Evolutionary conservation across 768 basidiomycete genomes (phyloP), one percentile per base, ranked within the genome.

Genomic region (Wakefieldia striispora): DNA sequence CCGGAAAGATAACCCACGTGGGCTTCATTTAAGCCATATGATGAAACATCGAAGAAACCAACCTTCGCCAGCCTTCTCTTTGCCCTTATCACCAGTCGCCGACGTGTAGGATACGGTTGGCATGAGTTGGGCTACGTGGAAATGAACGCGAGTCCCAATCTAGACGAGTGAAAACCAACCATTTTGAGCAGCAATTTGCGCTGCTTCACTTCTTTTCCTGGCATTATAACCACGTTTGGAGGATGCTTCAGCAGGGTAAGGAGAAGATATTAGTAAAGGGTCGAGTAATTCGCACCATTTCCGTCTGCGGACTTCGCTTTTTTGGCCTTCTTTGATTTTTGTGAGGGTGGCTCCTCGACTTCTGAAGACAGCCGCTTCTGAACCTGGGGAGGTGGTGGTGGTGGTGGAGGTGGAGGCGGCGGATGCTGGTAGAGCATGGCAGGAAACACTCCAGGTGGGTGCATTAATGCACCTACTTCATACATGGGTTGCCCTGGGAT

Each of bases 141-240:
- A 37, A 47, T 56, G 55, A 65, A 45, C 38, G 40, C 50, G 41
- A 41, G 49, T 44, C 44, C 50, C 27, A 36, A 54, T 57, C 38
- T 4, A 39, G 43, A 44, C 29, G 40, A 58, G 49, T 27, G 39
- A 43, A 27, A 27, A 51, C 67, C 14, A 60, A 88, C 86, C 83
- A 58, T 81, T 83, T 62, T 83, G 79, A 37, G 81, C 80, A 26
- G 79, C 76, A 59, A 81, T 80, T 57, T 82, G 78, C 2, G 82
- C 83, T 21, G 82, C 81, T 49, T 88, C 86, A 53, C 69, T 83
- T 50, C 86, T 83, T 68, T 86, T 88, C 73, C 84, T 87, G 45
- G 82, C 72, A 53, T 77, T 85, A 57, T 83, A 84, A 37, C 84
- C 86, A 56, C 85, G 81, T 69, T 81, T 83, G 34, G 82, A 80